phyloP scores from a whole-genome alignment of 345 rosid genomes.

The Arabidopsis arenosa region DNA sequence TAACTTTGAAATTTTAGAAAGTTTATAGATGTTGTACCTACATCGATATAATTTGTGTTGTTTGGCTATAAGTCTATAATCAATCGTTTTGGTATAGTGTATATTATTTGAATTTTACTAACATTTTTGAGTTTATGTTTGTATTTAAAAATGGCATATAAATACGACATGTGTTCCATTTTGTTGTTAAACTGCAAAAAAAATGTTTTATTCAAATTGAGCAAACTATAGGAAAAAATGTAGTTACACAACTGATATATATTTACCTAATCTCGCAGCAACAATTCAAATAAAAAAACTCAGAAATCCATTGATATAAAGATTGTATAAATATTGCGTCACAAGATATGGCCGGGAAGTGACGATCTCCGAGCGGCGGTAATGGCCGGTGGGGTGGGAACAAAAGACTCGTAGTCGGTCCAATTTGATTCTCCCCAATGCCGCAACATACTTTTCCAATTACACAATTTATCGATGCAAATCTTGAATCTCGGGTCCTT shows the following conservation, averaged over 20 bases:
- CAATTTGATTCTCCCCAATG: conserved; percentile 99
- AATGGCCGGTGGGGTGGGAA: conserved; percentile 84
- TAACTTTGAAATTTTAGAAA: no score
- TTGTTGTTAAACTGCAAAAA: not conserved
- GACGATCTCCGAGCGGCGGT: conserved; percentile 27
- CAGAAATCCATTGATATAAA: conserved; percentile 12
- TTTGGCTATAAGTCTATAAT: not conserved
- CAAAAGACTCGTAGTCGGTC: conserved; percentile 54
- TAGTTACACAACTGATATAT: conserved; percentile 21
- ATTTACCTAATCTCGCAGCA: conserved; percentile 27
- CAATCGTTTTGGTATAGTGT: not conserved
- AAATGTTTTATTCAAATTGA: conserved; percentile 19
- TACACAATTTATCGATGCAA: conserved; percentile 80
- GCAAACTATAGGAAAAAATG: not conserved
- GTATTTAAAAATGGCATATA: not conserved
- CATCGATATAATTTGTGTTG: no score
- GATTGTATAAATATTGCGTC: conserved; percentile 11
- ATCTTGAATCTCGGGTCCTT: conserved; percentile 65
- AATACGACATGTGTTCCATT: not conserved
- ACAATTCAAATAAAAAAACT: not conserved
- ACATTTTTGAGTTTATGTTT: not conserved
- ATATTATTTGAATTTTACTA: not conserved
- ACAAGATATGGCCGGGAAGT: conserved; percentile 27
- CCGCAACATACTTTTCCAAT: conserved; percentile 85
- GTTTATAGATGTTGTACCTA: no score